Evolutionary conservation across 2,329 filamentous ascomycete genomes (phyloP).

Genomic region (Botrytis galanthina): DNA sequence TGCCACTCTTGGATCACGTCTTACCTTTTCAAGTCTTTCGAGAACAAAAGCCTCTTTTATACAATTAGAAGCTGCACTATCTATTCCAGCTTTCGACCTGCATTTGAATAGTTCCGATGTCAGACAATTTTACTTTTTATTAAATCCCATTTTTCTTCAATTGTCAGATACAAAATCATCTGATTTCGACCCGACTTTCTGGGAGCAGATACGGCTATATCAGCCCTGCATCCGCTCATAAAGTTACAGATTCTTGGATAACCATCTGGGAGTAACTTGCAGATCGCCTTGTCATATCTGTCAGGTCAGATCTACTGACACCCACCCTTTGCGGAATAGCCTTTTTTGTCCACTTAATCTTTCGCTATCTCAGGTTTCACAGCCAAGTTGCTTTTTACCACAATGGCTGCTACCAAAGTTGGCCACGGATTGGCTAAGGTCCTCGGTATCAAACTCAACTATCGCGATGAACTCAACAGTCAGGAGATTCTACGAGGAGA

Average conservation of each 20-base stretch:
- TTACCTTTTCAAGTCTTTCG: conserved; percentile 11
- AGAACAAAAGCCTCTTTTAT: conserved; percentile 8
- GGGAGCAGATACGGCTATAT: conserved; percentile 16
- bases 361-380: conserved; percentile 12
- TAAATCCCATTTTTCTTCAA: background rate
- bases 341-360: background rate
- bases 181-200: background rate
- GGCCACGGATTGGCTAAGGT: conserved; percentile 74
- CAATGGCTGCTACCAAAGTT: conserved; percentile 48
- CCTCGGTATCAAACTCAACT: conserved; percentile 78
- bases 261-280: conserved; percentile 17
- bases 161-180: conserved; percentile 8
- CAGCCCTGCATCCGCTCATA: conserved; percentile 18
- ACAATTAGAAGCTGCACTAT: conserved; percentile 6
- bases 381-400: conserved; percentile 3
- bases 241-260: conserved; percentile 12
- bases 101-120: conserved; percentile 9
- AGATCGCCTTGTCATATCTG: conserved; percentile 14
- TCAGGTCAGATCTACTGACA: background rate
- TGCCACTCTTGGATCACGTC: conserved; percentile 16
- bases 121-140: conserved; percentile 4
- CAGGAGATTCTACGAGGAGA: conserved; percentile 70
- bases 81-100: background rate
- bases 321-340: background rate
- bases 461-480: conserved; percentile 54